Percentiles rank a stretch among this genome's conserved stretches.
Evolutionary conservation across 2,329 filamentous ascomycete species (phyloP).

Genomic region (Penicillium hordei): DNA sequence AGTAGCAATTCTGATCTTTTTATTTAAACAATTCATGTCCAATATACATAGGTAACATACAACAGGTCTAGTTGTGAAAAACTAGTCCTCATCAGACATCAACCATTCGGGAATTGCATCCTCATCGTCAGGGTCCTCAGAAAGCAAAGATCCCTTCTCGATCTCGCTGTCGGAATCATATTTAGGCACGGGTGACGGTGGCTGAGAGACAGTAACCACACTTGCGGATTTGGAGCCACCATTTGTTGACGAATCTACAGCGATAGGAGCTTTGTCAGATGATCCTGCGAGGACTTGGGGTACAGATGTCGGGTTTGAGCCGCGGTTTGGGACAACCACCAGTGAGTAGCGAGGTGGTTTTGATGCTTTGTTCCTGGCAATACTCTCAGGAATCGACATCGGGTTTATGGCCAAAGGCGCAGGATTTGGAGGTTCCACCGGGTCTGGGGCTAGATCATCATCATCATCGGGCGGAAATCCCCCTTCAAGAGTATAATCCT

Average conservation of each 20-base stretch:
- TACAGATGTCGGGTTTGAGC: not conserved
- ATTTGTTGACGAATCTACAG: slow-evolving; percentile 27
- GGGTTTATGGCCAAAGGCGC: not conserved
- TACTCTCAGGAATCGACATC: not conserved
- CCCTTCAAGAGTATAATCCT: slow-evolving; percentile 1
- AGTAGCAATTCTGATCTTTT: not conserved
- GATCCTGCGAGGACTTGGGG: slow-evolving; percentile 15
- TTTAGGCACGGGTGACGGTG: slow-evolving; percentile 9
- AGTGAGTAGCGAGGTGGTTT: slow-evolving; percentile 30
- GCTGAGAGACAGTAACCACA: slow-evolving; percentile 25
- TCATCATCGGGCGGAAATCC: slow-evolving; percentile 13
- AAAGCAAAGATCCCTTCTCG: slow-evolving; percentile 54
- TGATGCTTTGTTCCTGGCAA: not conserved
- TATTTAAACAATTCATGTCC: not conserved
- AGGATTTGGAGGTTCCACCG: not conserved
- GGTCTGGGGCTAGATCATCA: not conserved
- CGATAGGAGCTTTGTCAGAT: slow-evolving; percentile 23
- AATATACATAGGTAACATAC: not conserved
- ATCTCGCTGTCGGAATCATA: slow-evolving; percentile 36
- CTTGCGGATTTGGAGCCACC: slow-evolving; percentile 28
- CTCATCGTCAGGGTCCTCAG: slow-evolving; percentile 65
- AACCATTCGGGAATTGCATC: slow-evolving; percentile 67
- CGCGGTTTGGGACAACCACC: slow-evolving; percentile 31
- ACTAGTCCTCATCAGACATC: slow-evolving; percentile 36
- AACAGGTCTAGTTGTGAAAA: not conserved